Conservation (phyloP, 208 protist genomes). For the Leishmania martiniquensis region DNA sequence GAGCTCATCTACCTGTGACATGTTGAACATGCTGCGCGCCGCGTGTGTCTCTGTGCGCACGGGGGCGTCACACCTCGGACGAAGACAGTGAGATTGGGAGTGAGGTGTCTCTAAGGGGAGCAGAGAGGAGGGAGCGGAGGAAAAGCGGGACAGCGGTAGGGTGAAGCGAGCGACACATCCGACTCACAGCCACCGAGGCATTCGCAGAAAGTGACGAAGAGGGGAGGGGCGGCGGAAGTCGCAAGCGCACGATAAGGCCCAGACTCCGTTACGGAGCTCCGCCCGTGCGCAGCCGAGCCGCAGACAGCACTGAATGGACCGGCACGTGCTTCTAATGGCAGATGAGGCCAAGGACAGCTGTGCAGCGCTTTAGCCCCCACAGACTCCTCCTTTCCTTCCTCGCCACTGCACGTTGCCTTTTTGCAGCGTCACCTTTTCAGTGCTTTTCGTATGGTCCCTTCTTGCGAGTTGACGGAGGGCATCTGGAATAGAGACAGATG, state of each 20-base stretch:
- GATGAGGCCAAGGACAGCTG: neutral
- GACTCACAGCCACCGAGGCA: no score
- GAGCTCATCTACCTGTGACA: conserved; percentile 55
- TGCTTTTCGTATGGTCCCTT: neutral
- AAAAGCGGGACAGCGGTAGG: neutral
- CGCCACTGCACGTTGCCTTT: neutral
- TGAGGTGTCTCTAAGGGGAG: neutral
- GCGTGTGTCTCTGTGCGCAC: neutral
- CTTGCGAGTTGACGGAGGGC: neutral
- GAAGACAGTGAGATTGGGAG: neutral
- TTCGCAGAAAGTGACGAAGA: neutral
- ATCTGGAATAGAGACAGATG: neutral
- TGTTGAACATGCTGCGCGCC: conserved; percentile 44
- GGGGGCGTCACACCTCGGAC: neutral
- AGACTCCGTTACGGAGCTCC: neutral
- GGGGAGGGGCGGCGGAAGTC: neutral
- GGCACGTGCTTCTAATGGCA: neutral
- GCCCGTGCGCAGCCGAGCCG: neutral
- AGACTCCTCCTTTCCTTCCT: neutral
- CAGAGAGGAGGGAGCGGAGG: neutral
- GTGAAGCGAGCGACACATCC: neutral
- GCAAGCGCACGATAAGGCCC: neutral
- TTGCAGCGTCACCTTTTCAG: neutral
- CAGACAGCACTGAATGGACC: neutral
- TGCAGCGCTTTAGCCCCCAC: neutral